phyloP scores from a whole-genome alignment of 2,329 filamentous ascomycete genomes.

The Diaporthe citriasiana region DNA sequence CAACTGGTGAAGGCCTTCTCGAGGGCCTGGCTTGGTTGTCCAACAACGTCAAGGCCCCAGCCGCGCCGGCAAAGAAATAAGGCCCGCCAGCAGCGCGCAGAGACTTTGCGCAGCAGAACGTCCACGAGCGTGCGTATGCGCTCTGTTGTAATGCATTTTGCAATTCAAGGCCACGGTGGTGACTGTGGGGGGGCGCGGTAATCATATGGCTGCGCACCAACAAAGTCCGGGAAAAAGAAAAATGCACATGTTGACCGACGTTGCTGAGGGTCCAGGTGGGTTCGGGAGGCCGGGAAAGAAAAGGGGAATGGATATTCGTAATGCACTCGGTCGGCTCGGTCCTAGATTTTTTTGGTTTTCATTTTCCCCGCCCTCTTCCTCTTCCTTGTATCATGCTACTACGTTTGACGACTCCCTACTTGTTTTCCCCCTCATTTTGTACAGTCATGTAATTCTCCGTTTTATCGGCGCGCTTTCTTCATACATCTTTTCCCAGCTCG shows the following conservation, averaged over 20 bases:
- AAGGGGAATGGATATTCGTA: conserved; percentile 7
- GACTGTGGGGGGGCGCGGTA: conserved; percentile 6
- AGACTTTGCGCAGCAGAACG: not conserved
- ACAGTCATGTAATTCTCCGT: conserved; percentile 41
- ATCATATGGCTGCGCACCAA: conserved; percentile 17
- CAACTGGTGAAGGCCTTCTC: conserved; percentile 83
- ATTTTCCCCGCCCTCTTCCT: conserved; percentile 22
- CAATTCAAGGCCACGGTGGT: conserved; percentile 4
- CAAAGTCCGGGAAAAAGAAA: not conserved
- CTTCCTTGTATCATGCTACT: conserved; percentile 39
- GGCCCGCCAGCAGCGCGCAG: not conserved
- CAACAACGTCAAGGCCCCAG: conserved; percentile 82
- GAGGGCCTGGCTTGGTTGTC: conserved; percentile 88
- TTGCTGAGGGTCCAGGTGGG: conserved; percentile 8
- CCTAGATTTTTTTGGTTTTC: conserved; percentile 14
- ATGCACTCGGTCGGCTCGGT: conserved; percentile 13
- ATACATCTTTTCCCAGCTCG: conserved; percentile 32
- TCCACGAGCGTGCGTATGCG: not conserved
- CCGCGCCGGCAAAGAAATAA: conserved; percentile 69
- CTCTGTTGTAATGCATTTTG: conserved; percentile 11
- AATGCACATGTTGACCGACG: not conserved
- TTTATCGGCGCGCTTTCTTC: conserved; percentile 39
- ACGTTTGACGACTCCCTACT: conserved; percentile 39
- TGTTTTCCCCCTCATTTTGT: conserved; percentile 34
- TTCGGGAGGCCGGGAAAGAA: not conserved